Evolutionary conservation across 164 flowering plant species (phyloP), one percentile per base, ranked within the genome.

Genomic region (Berberis vulgaris): DNA sequence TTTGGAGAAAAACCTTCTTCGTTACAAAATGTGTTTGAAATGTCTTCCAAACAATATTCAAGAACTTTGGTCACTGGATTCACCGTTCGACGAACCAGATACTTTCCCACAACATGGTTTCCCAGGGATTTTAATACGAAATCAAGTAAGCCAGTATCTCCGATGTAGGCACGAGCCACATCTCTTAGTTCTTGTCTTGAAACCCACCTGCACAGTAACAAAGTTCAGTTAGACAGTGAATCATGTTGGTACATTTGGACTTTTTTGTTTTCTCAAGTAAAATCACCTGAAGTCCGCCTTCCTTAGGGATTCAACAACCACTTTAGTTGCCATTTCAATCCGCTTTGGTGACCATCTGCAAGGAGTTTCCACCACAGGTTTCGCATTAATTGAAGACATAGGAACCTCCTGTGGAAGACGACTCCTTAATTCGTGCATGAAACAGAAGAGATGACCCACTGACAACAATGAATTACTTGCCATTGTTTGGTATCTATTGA

Each of bases 131-230:
- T 95, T 26, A 95, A 76, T 45, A 95, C 97, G 41, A 86, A 91
- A 76, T 95, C 97, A 0, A 95, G 74, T 57, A 95, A 67, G 0
- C 99, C 99, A 0, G 99, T 95, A 71, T 95, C 97, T 0, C 99
- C 97, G 39, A 95, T 83, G 69, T 91, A 86, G 39, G 69, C 75
- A 2, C 99, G 81, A 10, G 99, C 99, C 5, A 85, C 82, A 60
- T 95, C 99, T 40, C 99, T 73, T n/a, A 95, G 96, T 62, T 89
- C 84, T 71, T 91, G 99, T 67, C 99, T 81, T 1, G 99, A 87
- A 5, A 95, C 79, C 99, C 99, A 95, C 54, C 80, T 26, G 26
- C 26, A 26, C 26, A 26, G 26, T 26, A 26, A 26, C 26, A 26
- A 26, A 26, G 26, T 26, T 26, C 26, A 26, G 26, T 26, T 26